phyloP scores from a whole-genome alignment of 257 asterid genomes.

The Lycium ferocissimum region DNA sequence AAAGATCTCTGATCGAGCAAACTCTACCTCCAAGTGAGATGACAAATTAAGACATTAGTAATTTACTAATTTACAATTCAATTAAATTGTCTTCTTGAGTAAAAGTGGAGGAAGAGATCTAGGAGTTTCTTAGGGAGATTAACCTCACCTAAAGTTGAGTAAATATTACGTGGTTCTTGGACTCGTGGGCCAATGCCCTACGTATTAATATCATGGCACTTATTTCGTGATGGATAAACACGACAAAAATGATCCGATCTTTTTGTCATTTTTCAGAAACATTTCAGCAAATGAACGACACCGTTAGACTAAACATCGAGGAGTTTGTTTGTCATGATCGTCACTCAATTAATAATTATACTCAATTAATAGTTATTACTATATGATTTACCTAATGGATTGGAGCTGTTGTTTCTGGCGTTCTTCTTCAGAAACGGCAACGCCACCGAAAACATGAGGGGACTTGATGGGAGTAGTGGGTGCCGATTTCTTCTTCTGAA shows the following conservation, averaged over 20 bases:
- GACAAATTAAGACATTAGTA: neutral
- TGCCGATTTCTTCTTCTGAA: constrained; percentile 86
- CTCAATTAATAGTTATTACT: no score
- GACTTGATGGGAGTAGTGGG: constrained; percentile 74
- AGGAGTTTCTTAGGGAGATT: no score
- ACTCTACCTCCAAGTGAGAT: neutral
- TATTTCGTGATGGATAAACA: neutral
- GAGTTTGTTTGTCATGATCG: no score
- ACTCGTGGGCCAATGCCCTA: neutral
- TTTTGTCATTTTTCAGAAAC: neutral
- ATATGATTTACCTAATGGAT: constrained; percentile 65
- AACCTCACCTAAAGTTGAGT: no score
- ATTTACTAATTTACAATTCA: neutral
- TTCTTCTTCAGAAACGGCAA: constrained; percentile 54
- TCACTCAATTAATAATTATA: no score
- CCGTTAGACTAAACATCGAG: neutral
- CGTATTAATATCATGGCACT: neutral
- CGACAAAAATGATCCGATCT: neutral
- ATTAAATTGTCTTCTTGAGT: neutral
- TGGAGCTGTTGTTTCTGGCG: constrained; percentile 86
- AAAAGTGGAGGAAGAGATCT: neutral
- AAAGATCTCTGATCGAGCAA: neutral
- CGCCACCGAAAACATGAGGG: constrained; percentile 49
- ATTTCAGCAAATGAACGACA: neutral
- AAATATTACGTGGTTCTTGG: neutral